phyloP scores from a whole-genome alignment of 805 yeast species.

The Saturnispora kantuleensis region DNA sequence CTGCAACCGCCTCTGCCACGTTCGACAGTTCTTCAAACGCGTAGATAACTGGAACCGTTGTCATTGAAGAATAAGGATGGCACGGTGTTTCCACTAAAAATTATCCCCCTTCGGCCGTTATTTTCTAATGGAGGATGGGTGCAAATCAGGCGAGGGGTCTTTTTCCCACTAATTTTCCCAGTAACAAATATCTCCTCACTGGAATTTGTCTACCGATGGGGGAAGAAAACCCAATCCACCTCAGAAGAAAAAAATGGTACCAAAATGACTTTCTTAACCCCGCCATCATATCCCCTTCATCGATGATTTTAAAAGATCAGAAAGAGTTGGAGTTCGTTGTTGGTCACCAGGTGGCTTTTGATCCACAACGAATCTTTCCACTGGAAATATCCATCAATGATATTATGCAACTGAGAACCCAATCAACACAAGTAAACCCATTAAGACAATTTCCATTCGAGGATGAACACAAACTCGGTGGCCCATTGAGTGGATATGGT shows the following conservation, averaged over 20 bases:
- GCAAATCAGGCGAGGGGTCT: neutral
- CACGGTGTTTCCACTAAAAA: neutral
- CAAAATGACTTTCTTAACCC: neutral
- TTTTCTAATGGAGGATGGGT: too few species aligned
- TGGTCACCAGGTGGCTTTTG: neutral
- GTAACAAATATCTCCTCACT: too few species aligned
- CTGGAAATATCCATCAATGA: neutral
- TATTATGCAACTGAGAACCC: neutral
- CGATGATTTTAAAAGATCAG: too few species aligned
- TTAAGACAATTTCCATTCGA: slow-evolving; percentile 5
- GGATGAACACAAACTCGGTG: neutral
- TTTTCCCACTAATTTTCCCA: neutral
- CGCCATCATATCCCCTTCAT: too few species aligned
- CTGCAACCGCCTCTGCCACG: slow-evolving; percentile 96
- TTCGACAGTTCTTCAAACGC: slow-evolving; percentile 84
- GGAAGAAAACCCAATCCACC: too few species aligned
- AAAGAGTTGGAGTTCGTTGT: neutral
- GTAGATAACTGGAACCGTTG: slow-evolving; percentile 87
- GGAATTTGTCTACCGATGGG: too few species aligned
- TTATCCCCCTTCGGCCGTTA: neutral
- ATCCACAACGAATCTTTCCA: neutral
- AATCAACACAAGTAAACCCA: neutral
- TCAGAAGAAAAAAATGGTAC: too few species aligned
- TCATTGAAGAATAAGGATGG: slow-evolving; percentile 18
- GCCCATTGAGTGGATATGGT: slow-evolving; percentile 2